Evolutionary conservation across 306 rosid genomes (phyloP).

Genomic region (Dryas octopetala): DNA sequence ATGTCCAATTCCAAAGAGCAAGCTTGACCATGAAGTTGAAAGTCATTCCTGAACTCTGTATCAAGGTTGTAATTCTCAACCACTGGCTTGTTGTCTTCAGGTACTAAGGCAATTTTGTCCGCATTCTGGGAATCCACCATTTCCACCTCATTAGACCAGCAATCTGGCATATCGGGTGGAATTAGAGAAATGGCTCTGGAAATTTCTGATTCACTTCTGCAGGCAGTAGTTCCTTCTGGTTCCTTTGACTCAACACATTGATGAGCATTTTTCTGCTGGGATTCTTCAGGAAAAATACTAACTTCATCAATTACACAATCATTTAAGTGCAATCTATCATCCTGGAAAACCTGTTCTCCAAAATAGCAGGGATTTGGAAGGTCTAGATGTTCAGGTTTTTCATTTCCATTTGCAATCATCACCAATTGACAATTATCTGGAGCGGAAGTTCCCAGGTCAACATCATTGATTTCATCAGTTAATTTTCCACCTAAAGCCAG

Average conservation of each 20-base stretch:
- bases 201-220: conserved; percentile 24
- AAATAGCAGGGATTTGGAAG: conserved; percentile 8
- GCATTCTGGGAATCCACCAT: conserved; percentile 11
- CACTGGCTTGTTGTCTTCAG: conserved; percentile 8
- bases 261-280: conserved; percentile 3
- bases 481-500: conserved; percentile 24
- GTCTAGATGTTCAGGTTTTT: conserved; percentile 24
- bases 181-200: conserved; percentile 7
- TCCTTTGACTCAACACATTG: conserved; percentile 1
- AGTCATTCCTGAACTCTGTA: conserved; percentile 18
- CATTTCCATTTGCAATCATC: neutral
- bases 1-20: conserved; percentile 17
- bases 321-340: neutral
- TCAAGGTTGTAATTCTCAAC: conserved; percentile 16
- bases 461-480: conserved; percentile 29
- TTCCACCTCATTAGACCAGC: conserved; percentile 10
- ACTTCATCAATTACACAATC: neutral
- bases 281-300: conserved; percentile 2
- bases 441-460: conserved; percentile 30
- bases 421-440: conserved; percentile 4
- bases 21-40: conserved; percentile 11
- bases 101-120: conserved; percentile 1
- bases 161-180: conserved; percentile 20
- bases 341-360: conserved; percentile 27
- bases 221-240: conserved; percentile 12